These are phyloP conservation scores for Vickermania ingenoplastis DNA, from an alignment of 208 protist genomes.

Conservation along the genomic window DNA sequence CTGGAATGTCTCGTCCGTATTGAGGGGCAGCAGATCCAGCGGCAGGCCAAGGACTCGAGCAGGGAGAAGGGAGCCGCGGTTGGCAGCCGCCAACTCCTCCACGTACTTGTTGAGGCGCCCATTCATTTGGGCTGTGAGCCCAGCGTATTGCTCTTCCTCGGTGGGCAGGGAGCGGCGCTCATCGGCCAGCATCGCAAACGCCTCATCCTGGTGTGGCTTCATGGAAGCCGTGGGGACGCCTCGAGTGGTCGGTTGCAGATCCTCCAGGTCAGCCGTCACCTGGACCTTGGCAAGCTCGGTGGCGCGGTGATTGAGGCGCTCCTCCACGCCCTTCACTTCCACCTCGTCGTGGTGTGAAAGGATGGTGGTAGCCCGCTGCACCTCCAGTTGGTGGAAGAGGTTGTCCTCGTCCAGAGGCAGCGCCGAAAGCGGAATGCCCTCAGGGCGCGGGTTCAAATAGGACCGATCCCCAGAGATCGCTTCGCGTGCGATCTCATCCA, in stretches of 20 bases:
- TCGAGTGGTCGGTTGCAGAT: constrained; percentile 30
- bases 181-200: constrained; percentile 48
- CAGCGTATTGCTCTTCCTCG: neutral
- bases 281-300: constrained; percentile 16
- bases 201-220: constrained; percentile 45
- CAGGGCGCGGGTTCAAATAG: constrained; percentile 55
- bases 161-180: constrained; percentile 15
- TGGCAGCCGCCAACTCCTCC: neutral
- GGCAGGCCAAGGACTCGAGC: neutral
- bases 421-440: constrained; percentile 53
- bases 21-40: neutral
- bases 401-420: constrained; percentile 55
- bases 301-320: constrained; percentile 18
- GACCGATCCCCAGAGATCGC: constrained; percentile 43
- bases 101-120: neutral
- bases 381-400: constrained; percentile 47
- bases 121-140: neutral
- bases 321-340: constrained; percentile 9
- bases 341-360: constrained; percentile 3
- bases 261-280: constrained; percentile 42
- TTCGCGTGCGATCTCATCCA: constrained; percentile 30
- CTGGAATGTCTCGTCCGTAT: neutral
- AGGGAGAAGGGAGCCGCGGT: neutral
- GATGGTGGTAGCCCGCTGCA: neutral
- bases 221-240: constrained; percentile 42